Evolutionary conservation across 1,284 basidiomycete genomes (phyloP).

Genomic region (Irpex sp.): DNA sequence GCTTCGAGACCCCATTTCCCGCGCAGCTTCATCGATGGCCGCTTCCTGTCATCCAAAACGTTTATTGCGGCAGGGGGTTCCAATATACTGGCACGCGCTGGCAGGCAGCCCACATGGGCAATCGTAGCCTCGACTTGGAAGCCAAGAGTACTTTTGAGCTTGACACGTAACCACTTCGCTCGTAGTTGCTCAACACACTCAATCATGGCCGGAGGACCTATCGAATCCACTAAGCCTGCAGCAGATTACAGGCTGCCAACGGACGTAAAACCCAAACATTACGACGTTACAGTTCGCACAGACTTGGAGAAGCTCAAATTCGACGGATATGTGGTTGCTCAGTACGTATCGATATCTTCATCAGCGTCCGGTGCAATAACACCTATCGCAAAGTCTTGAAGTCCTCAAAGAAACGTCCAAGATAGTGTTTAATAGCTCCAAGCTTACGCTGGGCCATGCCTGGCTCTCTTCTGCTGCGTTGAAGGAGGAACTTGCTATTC

Average conservation of each 20-base stretch:
- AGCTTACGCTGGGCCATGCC: slow-evolving; percentile 67
- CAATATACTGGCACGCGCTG: background rate
- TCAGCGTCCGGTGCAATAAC: slow-evolving; percentile 2
- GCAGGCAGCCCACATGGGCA: background rate
- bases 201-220: slow-evolving; percentile 2
- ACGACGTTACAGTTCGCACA: slow-evolving; percentile 82
- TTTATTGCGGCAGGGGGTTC: background rate
- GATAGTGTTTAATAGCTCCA: slow-evolving; percentile 72
- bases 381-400: slow-evolving; percentile 52
- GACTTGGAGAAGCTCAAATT: slow-evolving; percentile 77
- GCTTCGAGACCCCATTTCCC: background rate
- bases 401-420: slow-evolving; percentile 63
- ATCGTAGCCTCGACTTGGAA: background rate
- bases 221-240: slow-evolving; percentile 5
- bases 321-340: slow-evolving; percentile 75
- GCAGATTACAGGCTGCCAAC: slow-evolving; percentile 73
- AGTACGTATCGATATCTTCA: slow-evolving; percentile 36
- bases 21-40: background rate
- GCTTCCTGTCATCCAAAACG: background rate
- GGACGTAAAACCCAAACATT: slow-evolving; percentile 75
- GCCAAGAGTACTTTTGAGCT: background rate
- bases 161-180: background rate
- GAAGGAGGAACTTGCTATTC: slow-evolving; percentile 48
- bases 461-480: slow-evolving; percentile 59
- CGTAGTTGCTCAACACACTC: slow-evolving; percentile 9